Evolutionary conservation across 2,329 filamentous ascomycete genomes (phyloP), one percentile per base, ranked within the genome.

Genomic region (Aspergillus brasiliensis): DNA sequence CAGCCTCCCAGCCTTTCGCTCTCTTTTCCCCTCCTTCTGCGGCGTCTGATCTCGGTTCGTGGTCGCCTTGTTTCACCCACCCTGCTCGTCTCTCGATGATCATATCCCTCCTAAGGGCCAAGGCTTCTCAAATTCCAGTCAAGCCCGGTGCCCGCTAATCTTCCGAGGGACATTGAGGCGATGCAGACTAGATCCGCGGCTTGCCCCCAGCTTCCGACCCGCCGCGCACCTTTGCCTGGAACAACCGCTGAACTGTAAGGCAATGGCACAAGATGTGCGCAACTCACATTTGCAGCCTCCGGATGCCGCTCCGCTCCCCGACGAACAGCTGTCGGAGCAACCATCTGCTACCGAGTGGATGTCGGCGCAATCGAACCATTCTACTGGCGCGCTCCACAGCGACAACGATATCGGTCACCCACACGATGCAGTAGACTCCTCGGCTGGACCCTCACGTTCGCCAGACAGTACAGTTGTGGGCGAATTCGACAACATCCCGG

Each of bases 231-330:
- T 52, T 63, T 56, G 51, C 61, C 61, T 61, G 59, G 59, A 63
- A 58, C 60, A 51, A 56, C 53, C 57, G 57, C 65, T 66, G 62
- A 65, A 62, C 55, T 61, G 49, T 58, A 66, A 62, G 69, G 70
- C 66, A 65, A 73, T 73, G 71, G 70, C 71, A 57, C 68, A 71
- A 53, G 69, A 72, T 73, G 71, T 62, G 63, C 62, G 64, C 65
- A 61, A 69, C 57, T 60, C 62, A 57, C 46, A 61, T 61, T 61
- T 64, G 55, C 68, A 65, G 58, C 57, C 63, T 61, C 62, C 63
- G 46, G 58, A 65, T 40, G 52, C 63, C 46, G 61, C 52, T 48
- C 64, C 63, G 48, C 56, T 62, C 54, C 61, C 67, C 23, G 62
- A 62, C 42, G 64, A 71, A 34, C 71, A 59, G 25, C 55, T 64